Base-by-base conservation (phyloP, 805 yeast genomes). In the Candida silvicultrix region DNA sequence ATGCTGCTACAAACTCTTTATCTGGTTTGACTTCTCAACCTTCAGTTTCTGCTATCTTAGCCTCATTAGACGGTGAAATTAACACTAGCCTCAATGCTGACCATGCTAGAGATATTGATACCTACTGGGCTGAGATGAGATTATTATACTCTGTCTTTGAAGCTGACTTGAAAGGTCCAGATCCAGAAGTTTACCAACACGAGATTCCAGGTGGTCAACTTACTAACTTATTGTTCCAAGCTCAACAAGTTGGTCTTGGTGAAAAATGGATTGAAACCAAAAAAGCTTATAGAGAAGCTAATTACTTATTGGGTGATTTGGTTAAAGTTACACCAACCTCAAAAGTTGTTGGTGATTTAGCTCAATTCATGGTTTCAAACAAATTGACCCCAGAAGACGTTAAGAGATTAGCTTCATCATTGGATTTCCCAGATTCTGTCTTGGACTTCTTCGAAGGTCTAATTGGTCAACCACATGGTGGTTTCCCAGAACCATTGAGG, bases 151-250 rank as follows among this genome's bases (percentile, higher is more conserved):
- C 96, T 42, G 89, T 96, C 69, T 94, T 94, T 70, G 99, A 89
- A 71, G 97, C 99, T 46, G 97, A 94, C 64, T 80, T 94, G 68
- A 94, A 94, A 78, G 99, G 99, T 47, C 98, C 99, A 49, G 99
- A 94, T 71, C 98, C 99, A 59, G 99, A 94, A 70, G 99, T 94
- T 48, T 94, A 94, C 71, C 82, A 83, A 59, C 99, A 94, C 72
- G 99, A 94, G 77, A 94, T 94, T 57, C 99, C 99, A 48, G 99
- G 99, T 75, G 99, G 99, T 54, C 99, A 94, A 74, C 81, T 94
- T 69, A 94, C 99, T 53, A 94, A 94, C 77, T 75, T 94, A 71
- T 71, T 95, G 58, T 94, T 94, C 95, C 99, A 94, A 75, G 99
- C 99, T 49, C 96, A 89, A 71, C 98, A 95, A 72, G 89, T 94